A percentile compares a stretch with the other conserved stretches of the same genome.
Evolutionary conservation across 169 alveolate genomes (phyloP).

Genomic region (Neospora caninum): DNA sequence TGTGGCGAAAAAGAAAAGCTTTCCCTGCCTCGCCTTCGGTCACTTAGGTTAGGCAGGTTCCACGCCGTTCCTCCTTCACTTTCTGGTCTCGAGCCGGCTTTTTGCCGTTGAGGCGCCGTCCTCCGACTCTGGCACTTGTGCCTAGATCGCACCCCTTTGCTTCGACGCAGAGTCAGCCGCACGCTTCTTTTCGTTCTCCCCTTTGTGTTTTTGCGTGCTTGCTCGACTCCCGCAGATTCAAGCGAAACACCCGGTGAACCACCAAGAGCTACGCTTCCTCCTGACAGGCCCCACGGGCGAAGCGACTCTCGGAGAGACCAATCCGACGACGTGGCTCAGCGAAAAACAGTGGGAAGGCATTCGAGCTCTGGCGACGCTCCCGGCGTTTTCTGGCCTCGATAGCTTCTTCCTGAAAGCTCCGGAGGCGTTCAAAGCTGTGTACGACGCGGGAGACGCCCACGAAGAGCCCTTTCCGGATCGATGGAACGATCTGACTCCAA

Average conservation of each 20-base stretch:
- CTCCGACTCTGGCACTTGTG: too few relatives aligned
- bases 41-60: too few relatives aligned
- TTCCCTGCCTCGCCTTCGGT: too few relatives aligned
- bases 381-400: conserved; percentile 87
- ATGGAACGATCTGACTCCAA: conserved; percentile 79
- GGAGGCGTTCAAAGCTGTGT: conserved; percentile 83
- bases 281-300: conserved; percentile 94
- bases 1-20: too few relatives aligned
- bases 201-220: neutral
- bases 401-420: conserved; percentile 80
- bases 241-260: conserved; percentile 74
- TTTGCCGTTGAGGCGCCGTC: too few relatives aligned
- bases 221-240: conserved; percentile 46
- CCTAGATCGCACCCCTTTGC: too few relatives aligned
- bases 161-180: too few relatives aligned
- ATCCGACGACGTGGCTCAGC: conserved; percentile 92
- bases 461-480: conserved; percentile 89
- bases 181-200: neutral
- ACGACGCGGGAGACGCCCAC: conserved; percentile 90
- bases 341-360: conserved; percentile 91
- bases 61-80: too few relatives aligned
- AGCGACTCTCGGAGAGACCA: conserved; percentile 77
- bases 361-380: conserved; percentile 82
- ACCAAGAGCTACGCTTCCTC: conserved; percentile 90
- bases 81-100: too few relatives aligned